phyloP scores from a whole-genome alignment of 768 basidiomycete genomes.

The Lactarius pseudohatsudake region DNA sequence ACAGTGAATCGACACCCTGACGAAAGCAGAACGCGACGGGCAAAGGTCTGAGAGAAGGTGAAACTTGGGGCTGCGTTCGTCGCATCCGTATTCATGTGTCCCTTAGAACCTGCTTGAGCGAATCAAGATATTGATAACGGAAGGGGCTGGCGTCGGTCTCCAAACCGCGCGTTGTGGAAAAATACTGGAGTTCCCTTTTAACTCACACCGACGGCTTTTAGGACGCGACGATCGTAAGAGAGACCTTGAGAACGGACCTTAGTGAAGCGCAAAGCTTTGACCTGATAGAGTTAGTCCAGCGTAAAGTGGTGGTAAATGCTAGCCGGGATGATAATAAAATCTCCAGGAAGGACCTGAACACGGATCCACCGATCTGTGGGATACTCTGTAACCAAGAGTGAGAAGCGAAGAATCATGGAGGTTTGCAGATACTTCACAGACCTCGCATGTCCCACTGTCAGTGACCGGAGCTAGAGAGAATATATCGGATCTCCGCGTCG shows the following conservation, averaged over 20 bases:
- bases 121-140: slow-evolving; percentile 59
- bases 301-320: slow-evolving; percentile 97
- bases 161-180: slow-evolving; percentile 62
- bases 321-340: slow-evolving; percentile 82
- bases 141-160: slow-evolving; percentile 64
- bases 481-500: slow-evolving; percentile 92
- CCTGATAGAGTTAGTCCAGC: slow-evolving; percentile 71
- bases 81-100: too few relatives aligned
- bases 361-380: slow-evolving; percentile 78
- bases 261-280: slow-evolving; percentile 82
- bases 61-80: too few relatives aligned
- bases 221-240: neutral
- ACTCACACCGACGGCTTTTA: neutral
- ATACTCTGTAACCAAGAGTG: slow-evolving; percentile 49
- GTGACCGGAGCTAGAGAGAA: slow-evolving; percentile 82
- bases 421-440: slow-evolving; percentile 36
- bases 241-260: slow-evolving; percentile 47
- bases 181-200: slow-evolving; percentile 92
- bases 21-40: too few relatives aligned
- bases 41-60: too few relatives aligned
- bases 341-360: slow-evolving; percentile 70
- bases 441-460: slow-evolving; percentile 76
- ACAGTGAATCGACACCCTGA: too few relatives aligned
- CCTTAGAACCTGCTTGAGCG: neutral
- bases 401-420: neutral